A percentile compares a stretch with the other conserved stretches of the same genome.
Evolutionary conservation across 306 rosid species (phyloP).

Genomic region (Vigna nakashimae): DNA sequence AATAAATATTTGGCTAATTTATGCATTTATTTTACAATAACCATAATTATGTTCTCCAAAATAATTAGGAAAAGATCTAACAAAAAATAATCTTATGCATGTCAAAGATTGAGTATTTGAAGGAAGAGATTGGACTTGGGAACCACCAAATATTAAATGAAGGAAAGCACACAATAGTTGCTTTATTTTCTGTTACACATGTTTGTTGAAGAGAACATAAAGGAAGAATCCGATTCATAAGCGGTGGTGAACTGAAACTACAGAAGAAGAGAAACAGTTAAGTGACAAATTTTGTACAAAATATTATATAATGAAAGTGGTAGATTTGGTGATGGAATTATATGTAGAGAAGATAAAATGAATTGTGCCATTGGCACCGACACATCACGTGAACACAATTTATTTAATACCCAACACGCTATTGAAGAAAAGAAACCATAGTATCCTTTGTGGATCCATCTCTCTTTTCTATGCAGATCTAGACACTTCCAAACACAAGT

Average conservation of each 20-base stretch:
- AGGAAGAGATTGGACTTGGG: background rate
- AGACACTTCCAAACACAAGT: conserved; percentile 14
- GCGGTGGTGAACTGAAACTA: background rate
- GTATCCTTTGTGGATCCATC: conserved; percentile 2
- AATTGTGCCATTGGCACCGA: conserved; percentile 10
- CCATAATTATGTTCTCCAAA: no score
- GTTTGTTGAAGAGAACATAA: background rate
- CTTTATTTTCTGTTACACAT: background rate
- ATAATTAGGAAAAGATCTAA: no score
- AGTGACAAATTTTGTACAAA: conserved; percentile 7
- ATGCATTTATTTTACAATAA: no score
- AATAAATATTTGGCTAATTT: no score
- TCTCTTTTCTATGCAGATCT: background rate
- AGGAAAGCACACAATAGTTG: background rate
- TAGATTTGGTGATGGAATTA: background rate
- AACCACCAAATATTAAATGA: background rate
- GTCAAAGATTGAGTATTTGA: background rate
- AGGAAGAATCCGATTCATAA: background rate
- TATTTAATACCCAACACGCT: background rate
- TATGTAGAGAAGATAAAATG: background rate
- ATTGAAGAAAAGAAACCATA: background rate
- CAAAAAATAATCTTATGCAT: no score
- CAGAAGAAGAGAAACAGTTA: background rate
- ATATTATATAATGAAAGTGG: background rate
- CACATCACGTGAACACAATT: conserved; percentile 38